These are phyloP conservation scores for Protomyces inundatus DNA, from an alignment of 1,139 yeast genomes.

Conservation along the genomic window DNA sequence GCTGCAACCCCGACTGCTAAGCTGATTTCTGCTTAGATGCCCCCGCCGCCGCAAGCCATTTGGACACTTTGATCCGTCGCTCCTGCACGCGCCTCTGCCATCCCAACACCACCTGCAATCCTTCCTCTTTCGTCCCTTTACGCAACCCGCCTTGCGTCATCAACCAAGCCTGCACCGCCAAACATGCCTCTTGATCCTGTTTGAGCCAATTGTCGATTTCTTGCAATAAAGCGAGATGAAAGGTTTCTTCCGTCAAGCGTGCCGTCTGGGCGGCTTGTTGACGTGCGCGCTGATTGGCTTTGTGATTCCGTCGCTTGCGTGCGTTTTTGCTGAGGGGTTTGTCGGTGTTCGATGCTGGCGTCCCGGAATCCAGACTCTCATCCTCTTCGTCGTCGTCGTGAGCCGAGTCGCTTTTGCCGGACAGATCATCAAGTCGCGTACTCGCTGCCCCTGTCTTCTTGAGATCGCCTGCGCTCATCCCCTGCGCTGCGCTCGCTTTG, in stretches of 20 bases:
- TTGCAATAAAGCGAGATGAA: background rate
- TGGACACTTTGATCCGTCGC: no score
- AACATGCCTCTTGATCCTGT: background rate
- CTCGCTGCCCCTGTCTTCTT: background rate
- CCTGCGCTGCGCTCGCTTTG: background rate
- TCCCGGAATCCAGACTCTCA: background rate
- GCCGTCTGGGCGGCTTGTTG: background rate
- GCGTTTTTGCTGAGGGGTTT: background rate
- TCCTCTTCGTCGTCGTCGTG: background rate
- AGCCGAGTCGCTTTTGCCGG: background rate
- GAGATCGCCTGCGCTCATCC: no score
- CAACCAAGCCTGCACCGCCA: background rate
- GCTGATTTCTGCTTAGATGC: no score
- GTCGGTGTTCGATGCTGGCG: background rate
- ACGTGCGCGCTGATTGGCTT: background rate
- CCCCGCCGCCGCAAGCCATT: no score
- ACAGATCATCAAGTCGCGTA: no score
- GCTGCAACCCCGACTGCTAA: no score
- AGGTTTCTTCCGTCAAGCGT: background rate
- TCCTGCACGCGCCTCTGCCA: no score
- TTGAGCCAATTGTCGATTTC: background rate
- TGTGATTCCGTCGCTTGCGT: background rate
- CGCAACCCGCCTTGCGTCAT: background rate
- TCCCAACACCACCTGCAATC: background rate
- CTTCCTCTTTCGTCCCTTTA: background rate